phyloP scores from a whole-genome alignment of 2,329 filamentous ascomycete species.

The Trichoderma sp. region DNA sequence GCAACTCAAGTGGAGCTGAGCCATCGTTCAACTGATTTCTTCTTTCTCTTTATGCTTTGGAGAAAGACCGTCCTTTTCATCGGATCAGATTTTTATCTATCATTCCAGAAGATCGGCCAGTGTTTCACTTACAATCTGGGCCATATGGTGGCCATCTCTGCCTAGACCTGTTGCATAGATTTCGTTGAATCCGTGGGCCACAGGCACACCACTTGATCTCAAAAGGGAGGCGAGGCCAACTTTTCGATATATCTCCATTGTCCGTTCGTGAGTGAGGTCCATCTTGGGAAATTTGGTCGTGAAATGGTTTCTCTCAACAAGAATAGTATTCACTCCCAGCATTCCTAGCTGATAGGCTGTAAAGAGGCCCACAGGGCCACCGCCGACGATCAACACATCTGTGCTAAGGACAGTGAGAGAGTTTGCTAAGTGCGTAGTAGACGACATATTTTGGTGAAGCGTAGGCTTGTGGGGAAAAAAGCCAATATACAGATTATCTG shows the following conservation, averaged over 20 bases:
- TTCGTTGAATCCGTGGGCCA: neutral
- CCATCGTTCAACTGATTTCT: neutral
- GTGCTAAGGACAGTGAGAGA: neutral
- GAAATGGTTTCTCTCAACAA: neutral
- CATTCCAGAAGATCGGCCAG: neutral
- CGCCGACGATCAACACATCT: neutral
- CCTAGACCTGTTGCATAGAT: neutral
- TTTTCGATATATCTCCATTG: neutral
- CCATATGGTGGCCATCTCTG: neutral
- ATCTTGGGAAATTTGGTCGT: neutral
- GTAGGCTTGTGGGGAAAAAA: neutral
- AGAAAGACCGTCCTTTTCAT: neutral
- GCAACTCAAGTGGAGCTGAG: neutral
- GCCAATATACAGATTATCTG: neutral
- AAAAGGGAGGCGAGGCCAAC: neutral
- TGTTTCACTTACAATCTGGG: neutral
- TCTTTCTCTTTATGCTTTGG: neutral
- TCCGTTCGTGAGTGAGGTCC: neutral
- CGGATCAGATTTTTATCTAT: neutral
- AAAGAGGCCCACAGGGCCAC: neutral
- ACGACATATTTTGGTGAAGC: neutral
- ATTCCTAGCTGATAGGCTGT: neutral
- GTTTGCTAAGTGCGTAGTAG: neutral
- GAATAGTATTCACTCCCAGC: neutral
- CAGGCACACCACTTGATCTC: neutral